Evolutionary conservation across 2,329 filamentous ascomycete genomes (phyloP), one percentile per base, ranked within the genome.

Genomic region (Paecilomyces fulvus): DNA sequence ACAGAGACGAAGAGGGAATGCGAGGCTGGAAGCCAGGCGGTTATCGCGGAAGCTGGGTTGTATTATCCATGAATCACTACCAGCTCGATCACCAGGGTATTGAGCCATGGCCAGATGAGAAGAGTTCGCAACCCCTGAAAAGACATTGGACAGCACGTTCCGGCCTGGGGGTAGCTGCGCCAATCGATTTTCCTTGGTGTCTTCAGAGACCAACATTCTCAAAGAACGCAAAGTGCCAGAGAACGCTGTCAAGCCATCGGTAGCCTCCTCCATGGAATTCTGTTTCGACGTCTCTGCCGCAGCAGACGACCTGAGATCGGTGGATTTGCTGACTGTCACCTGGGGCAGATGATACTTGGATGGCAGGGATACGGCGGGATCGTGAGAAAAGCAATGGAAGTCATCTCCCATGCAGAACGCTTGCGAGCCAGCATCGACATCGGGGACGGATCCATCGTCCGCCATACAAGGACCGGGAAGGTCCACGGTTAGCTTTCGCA

Each of bases 1-100:
- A 31, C 58, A 55, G 53, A 64, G 49, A 51, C 52, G 53, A 11
- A 43, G 49, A 20, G 57, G 55, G 31, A 64, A 51, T 33, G 14
- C 2, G 14, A 14, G 21, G 12, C 8, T 12, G 11, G n/a, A 17
- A 7, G 37, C 11, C 14, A 25, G 25, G 20, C n/a, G n/a, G n/a
- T n/a, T 54, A 14, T 3, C 23, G n/a, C 30, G 14, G 8, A 10
- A 3, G 4, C 21, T 28, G 21, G 48, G 20, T 23, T 20, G 5
- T 49, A 20, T 49, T n/a, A 9, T 49, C 48, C 25, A 53, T 23
- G 54, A 11, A 52, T 53, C 17, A 17, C 37, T 17, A n/a, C 14
- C 7, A 17, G n/a, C 8, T 9, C 14, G 37, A 20, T n/a, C 14
- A 43, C 5, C 37, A 43, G 17, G 37, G 37, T 28, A 28, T 28